Conservation (phyloP, 805 yeast genomes). For the Brettanomyces sp. region DNA sequence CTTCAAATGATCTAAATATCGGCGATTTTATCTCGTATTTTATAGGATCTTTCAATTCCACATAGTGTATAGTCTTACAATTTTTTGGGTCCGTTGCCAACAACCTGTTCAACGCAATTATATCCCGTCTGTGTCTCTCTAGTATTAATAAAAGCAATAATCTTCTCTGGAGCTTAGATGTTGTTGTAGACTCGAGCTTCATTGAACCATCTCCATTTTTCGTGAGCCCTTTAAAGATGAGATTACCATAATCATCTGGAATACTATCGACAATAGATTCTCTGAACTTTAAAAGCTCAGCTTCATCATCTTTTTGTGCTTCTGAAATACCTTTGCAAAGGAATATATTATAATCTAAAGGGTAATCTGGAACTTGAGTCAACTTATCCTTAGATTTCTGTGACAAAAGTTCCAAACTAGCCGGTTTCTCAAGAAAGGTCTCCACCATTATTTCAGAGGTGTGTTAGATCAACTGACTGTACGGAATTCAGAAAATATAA, state of each 20-base stretch:
- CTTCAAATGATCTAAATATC: conserved; percentile 14
- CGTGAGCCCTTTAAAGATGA: conserved; percentile 16
- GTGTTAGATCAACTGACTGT: too few relatives aligned
- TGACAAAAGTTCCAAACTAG: conserved; percentile 5
- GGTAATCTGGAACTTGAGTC: conserved; percentile 24
- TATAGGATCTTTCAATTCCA: conserved; percentile 20
- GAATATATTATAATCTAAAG: conserved; percentile 30
- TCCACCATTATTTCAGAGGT: neutral
- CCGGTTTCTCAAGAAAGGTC: conserved; percentile 1
- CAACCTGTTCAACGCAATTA: conserved; percentile 17
- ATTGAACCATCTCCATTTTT: conserved; percentile 5
- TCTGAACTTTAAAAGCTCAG: conserved; percentile 16
- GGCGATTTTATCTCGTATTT: conserved; percentile 28
- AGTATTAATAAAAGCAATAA: conserved; percentile 22
- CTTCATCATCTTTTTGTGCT: conserved; percentile 11
- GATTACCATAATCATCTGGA: conserved; percentile 16
- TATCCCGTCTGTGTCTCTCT: conserved; percentile 29
- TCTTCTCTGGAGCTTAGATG: conserved; percentile 25
- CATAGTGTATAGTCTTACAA: conserved; percentile 12
- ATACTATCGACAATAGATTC: conserved; percentile 12
- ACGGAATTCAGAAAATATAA: too few relatives aligned
- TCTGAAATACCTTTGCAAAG: conserved; percentile 24
- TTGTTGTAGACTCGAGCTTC: conserved; percentile 19
- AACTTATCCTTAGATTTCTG: conserved; percentile 10
- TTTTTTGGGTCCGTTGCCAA: conserved; percentile 7